Base-by-base conservation (phyloP, 164 flowering plant genomes). In the Protea cynaroides region DNA sequence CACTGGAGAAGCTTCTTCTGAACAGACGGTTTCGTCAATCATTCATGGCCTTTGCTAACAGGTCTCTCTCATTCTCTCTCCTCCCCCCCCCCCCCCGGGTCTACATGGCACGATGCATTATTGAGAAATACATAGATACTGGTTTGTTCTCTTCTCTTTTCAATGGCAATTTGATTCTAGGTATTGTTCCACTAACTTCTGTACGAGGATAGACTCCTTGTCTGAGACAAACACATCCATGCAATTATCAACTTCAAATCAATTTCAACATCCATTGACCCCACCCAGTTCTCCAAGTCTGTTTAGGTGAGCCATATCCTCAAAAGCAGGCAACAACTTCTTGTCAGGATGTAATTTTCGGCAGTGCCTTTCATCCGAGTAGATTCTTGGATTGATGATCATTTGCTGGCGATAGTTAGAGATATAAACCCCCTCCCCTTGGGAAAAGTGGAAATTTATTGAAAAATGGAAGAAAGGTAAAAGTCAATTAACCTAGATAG, bases 91-190 rank as follows among this genome's bases (percentile, higher is more conserved):
- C 40, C 40, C 40, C 40, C 9, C 40, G 95, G 76, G 81, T 90
- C 54, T 90, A 90, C 77, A 90, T 90, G 97, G 84, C 92, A 25
- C 85, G 97, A 0, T 88, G 88, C 69, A 86, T 90, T 61, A 85
- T 90, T 38, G 86, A 84, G 66, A 80, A 80, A 58, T 90, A 88
- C 74, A 80, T 90, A 66, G 65, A 62, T 63, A 71, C 85, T 75
- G 97, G 97, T 90, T 74, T 36, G 60, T 63, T 25, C 3, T 56
- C 59, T 44, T 19, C 18, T 56, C 14, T 49, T 15, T 49, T 49
- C 12, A 10, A 13, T 21, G 17, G 10, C 36, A n/a, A 25, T 65
- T 51, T 19, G 53, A 22, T 43, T 23, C 60, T 8, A 22, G n/a
- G 8, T 25, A 43, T 22, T 18, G 34, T 44, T 43, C 53, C 60